These are phyloP conservation scores for Fragaria vesca DNA, from an alignment of 306 rosid species.

Conservation along the genomic window DNA sequence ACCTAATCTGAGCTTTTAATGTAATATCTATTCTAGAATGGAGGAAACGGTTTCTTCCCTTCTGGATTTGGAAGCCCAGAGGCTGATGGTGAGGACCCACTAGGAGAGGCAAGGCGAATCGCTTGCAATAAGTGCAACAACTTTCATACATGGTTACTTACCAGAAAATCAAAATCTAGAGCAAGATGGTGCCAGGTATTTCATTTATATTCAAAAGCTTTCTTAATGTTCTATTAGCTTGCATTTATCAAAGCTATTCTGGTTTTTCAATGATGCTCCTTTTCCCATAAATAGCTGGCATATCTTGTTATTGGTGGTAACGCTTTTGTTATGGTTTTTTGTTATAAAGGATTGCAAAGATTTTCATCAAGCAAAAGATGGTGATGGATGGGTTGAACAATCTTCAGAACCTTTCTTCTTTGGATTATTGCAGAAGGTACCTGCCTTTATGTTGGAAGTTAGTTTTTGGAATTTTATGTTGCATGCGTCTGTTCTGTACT, in stretches of 20 bases:
- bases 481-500: background rate
- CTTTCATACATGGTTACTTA: constrained; percentile 81
- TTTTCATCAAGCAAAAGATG: constrained; percentile 95
- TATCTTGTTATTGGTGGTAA: constrained; percentile 17
- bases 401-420: constrained; percentile 85
- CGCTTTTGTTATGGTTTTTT: constrained; percentile 29
- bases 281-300: constrained; percentile 7
- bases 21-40: constrained; percentile 54
- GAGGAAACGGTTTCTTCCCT: constrained; percentile 66
- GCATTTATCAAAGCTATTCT: constrained; percentile 9
- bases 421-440: constrained; percentile 94
- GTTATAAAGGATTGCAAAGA: constrained; percentile 82
- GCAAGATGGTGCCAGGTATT: constrained; percentile 99
- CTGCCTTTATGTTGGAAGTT: constrained; percentile 13
- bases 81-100: constrained; percentile 67
- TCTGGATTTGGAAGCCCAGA: constrained; percentile 64
- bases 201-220: constrained; percentile 19
- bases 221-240: constrained; percentile 17
- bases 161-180: constrained; percentile 73
- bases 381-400: constrained; percentile 99
- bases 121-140: constrained; percentile 85
- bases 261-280: background rate
- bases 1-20: constrained; percentile 40
- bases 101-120: constrained; percentile 73
- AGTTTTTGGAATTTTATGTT: constrained; percentile 6